phyloP scores from a whole-genome alignment of 345 rosid species.

The Citrus glauca region DNA sequence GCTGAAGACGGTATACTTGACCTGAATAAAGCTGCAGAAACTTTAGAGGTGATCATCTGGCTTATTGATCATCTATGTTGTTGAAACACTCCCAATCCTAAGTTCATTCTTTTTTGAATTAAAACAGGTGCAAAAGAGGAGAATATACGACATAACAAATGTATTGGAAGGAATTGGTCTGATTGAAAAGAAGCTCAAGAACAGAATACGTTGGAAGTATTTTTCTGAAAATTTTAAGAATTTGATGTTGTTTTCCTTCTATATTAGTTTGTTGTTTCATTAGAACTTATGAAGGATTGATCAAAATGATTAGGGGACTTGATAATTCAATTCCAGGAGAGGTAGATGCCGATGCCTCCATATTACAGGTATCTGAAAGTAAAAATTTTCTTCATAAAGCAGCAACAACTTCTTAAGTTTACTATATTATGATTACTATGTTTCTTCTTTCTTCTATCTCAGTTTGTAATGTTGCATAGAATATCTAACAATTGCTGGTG shows the following conservation, averaged over 20 bases:
- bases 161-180: constrained; percentile 98
- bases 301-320: constrained; percentile 62
- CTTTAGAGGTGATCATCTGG: constrained; percentile 58
- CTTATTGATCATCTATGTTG: constrained; percentile 1
- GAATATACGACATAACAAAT: constrained; percentile 98
- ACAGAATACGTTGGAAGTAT: constrained; percentile 96
- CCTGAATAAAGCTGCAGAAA: constrained; percentile 88
- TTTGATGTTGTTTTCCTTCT: constrained; percentile 16
- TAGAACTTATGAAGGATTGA: constrained; percentile 27
- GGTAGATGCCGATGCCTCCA: constrained; percentile 45
- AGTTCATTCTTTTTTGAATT: constrained; percentile 6
- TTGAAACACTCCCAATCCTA: background rate
- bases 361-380: constrained; percentile 54
- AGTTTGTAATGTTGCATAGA: constrained; percentile 1
- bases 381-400: constrained; percentile 2
- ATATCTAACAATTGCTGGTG: background rate
- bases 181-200: constrained; percentile 92
- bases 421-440: background rate
- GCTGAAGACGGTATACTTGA: constrained; percentile 91
- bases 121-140: constrained; percentile 81
- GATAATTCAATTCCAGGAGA: constrained; percentile 65
- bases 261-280: constrained; percentile 8
- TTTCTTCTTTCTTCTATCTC: constrained; percentile 1
- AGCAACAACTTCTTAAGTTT: background rate
- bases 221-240: constrained; percentile 15